A percentile compares a stretch with the other conserved stretches of the same genome.
phyloP scores from a whole-genome alignment of 768 basidiomycete species.

The Exidia glandulosa region DNA sequence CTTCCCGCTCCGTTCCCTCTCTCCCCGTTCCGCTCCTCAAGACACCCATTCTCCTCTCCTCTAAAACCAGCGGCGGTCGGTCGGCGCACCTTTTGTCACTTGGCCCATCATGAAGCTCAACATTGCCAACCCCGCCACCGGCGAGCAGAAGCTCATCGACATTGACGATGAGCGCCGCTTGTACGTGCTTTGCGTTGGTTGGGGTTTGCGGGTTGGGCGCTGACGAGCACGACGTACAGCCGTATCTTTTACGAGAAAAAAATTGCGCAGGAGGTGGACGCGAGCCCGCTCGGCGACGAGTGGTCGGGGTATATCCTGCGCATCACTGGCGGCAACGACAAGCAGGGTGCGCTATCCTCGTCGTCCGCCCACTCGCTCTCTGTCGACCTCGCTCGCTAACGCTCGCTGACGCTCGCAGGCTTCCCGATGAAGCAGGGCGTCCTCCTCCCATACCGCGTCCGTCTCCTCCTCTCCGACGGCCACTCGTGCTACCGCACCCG shows the following conservation, averaged over 20 bases:
- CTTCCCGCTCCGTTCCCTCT: slow-evolving; percentile 4
- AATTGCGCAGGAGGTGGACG: slow-evolving; percentile 89
- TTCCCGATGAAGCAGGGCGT: slow-evolving; percentile 99
- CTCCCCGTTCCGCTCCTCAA: neutral
- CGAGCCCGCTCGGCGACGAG: slow-evolving; percentile 86
- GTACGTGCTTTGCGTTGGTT: slow-evolving; percentile 30
- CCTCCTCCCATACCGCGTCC: slow-evolving; percentile 85
- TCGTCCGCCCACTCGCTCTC: no score
- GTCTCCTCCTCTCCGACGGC: slow-evolving; percentile 86
- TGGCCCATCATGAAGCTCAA: slow-evolving; percentile 82
- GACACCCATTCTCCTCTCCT: no score
- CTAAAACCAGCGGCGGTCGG: neutral
- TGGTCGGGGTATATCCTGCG: slow-evolving; percentile 95
- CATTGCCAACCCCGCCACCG: slow-evolving; percentile 96
- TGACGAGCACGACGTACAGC: slow-evolving; percentile 35
- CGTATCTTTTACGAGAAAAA: slow-evolving; percentile 96
- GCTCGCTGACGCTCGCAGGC: no score
- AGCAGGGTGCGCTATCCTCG: no score
- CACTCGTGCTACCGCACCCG: slow-evolving; percentile 97
- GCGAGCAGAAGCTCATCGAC: slow-evolving; percentile 93
- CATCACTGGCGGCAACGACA: slow-evolving; percentile 97
- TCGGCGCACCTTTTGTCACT: neutral
- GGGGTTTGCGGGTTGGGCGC: neutral
- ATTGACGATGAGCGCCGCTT: slow-evolving; percentile 83
- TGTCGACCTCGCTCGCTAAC: no score